Percentiles rank a stretch among this genome's conserved stretches.
These are phyloP conservation scores for Erythrophleum fordii DNA, from an alignment of 306 rosid species.

Conservation along the genomic window DNA sequence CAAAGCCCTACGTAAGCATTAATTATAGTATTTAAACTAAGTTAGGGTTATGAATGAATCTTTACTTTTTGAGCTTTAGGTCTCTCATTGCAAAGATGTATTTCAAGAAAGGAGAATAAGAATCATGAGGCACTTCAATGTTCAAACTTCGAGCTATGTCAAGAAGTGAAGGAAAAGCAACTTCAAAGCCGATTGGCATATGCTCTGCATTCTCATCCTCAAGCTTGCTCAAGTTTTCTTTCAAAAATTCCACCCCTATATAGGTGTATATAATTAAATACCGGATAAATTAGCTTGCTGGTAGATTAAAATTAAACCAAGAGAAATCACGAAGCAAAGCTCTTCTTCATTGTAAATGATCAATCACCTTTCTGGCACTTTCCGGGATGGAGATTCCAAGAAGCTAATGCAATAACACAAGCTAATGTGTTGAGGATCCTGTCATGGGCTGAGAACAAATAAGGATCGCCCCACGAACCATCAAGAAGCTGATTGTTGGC, in stretches of 20 bases:
- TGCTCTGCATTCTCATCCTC: constrained; percentile 66
- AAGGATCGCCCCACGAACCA: constrained; percentile 77
- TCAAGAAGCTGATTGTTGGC: constrained; percentile 70
- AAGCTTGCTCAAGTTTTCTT: constrained; percentile 58
- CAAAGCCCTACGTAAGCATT: background rate
- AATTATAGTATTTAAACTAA: background rate
- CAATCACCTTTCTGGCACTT: constrained; percentile 58
- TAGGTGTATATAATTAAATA: background rate
- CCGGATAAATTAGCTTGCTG: too few species aligned
- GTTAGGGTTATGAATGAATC: background rate
- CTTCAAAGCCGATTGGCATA: constrained; percentile 84
- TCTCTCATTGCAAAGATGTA: constrained; percentile 60
- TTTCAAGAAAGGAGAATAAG: constrained; percentile 54
- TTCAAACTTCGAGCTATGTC: constrained; percentile 55
- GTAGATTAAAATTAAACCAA: too few species aligned
- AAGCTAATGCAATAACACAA: constrained; percentile 61
- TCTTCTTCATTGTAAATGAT: background rate
- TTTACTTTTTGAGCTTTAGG: constrained; percentile 67
- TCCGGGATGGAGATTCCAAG: constrained; percentile 66
- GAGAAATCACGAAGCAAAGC: background rate
- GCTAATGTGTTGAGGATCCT: constrained; percentile 80
- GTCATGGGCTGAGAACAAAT: constrained; percentile 63
- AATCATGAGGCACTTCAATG: constrained; percentile 45
- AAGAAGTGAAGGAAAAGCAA: constrained; percentile 74
- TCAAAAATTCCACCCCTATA: constrained; percentile 60